Conservation (phyloP, 1,284 basidiomycete genomes). For the Tylopilus orsonianus region DNA sequence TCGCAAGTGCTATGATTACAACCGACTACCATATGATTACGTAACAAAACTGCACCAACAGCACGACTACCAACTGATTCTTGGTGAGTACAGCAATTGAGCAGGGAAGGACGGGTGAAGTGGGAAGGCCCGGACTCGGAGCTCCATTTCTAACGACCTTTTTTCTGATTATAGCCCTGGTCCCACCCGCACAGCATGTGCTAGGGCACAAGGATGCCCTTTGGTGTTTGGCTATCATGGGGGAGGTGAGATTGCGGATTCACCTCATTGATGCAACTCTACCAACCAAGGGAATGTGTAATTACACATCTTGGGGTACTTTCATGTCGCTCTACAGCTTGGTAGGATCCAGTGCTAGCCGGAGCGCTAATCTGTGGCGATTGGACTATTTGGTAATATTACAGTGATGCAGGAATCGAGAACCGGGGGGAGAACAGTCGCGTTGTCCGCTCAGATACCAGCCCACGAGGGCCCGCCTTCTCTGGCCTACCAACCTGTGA, state of each 20-base stretch:
- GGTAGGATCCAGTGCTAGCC: slow-evolving; percentile 22
- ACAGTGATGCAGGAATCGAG: not conserved
- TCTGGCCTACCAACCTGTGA: slow-evolving; percentile 28
- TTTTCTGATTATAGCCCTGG: not conserved
- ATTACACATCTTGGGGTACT: not conserved
- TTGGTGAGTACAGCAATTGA: too few relatives aligned
- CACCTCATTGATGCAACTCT: not conserved
- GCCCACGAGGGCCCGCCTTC: slow-evolving; percentile 3
- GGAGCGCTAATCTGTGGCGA: slow-evolving; percentile 4
- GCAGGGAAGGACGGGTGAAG: too few relatives aligned
- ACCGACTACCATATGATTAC: slow-evolving; percentile 6
- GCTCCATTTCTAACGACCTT: not conserved
- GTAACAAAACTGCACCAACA: too few relatives aligned
- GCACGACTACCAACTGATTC: not conserved
- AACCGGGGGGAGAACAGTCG: not conserved
- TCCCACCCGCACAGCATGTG: slow-evolving; percentile 4
- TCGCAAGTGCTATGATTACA: not conserved
- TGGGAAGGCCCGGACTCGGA: not conserved
- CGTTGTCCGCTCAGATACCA: slow-evolving; percentile 1
- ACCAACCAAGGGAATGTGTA: not conserved
- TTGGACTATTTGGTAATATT: not conserved
- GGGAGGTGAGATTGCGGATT: not conserved
- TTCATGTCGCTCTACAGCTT: slow-evolving; percentile 28
- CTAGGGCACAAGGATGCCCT: not conserved
- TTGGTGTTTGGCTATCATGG: not conserved